Base-by-base conservation (phyloP, 192 early-diverging fungal genomes). In the Linnemannia hyalina region DNA sequence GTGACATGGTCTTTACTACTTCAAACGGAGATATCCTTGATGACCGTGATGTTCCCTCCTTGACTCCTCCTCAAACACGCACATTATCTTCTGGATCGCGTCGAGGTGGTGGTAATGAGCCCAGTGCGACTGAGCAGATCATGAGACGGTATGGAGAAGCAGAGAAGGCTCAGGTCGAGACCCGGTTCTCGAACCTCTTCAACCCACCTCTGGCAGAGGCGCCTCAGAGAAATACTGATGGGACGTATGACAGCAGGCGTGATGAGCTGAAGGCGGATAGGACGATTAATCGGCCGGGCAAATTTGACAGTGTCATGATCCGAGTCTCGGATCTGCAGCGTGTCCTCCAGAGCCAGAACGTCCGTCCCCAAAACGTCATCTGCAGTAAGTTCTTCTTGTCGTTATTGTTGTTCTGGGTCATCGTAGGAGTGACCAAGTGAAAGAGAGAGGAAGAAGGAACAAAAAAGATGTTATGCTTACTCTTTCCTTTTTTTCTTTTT, bases 361-460 rank as follows among this genome's bases (percentile, higher is more conserved):
- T 97, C 3, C 93, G 90, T n/a, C 97, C 97, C 22, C 90, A 88
- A 74, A 93, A 96, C 78, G 93, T 96, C 41, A 93, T 97, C 44
- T 96, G 95, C 83, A 92, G 93, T 94, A 91, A 89, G 90, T 78
- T 5, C 6, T 54, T 10, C 6, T 29, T 26, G 23, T 23, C 73
- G 10, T 15, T 46, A 22, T 73, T 22, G 26, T 26, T 49, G 8
- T 3, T 6, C 13, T 29, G 10, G 22, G 0, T 41, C 3, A 26
- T 26, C 41, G 52, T 4, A 6, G n/a, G 5, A 3, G 4, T 0
- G 60, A 29, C 3, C 20, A 6, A 55, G 3, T 20, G 54, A 55
- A 55, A 55, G 23, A 72, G 22, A 8, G 9, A 16, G 15, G 42
- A 11, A 35, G 9, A 49, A 7, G 10, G 47, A 49, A 49, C 47